Evolutionary conservation across 2,329 filamentous ascomycete species (phyloP), one percentile per base, ranked within the genome.

Genomic region (Botrytis byssoidea): DNA sequence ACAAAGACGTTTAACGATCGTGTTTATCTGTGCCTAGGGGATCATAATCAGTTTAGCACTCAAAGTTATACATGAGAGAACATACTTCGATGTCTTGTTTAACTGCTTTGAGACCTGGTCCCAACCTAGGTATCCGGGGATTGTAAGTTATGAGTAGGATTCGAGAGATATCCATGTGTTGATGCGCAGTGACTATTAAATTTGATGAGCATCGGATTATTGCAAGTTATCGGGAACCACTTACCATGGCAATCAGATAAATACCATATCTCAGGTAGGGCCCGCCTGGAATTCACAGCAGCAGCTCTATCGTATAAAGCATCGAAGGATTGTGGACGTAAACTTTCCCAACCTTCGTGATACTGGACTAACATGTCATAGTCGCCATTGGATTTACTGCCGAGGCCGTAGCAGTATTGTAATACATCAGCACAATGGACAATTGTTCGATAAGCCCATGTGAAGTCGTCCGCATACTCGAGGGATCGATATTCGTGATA

Each of bases 81-180:
- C 48, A 64, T 67, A 75, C 76, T 63, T 78, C 77, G 25, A 77
- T 75, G 40, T 63, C 46, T 51, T 55, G 55, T 7, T n/a, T 63
- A 20, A 75, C 76, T 64, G 44, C 61, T 51, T 72, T 61, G 35
- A 77, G 75, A 20, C 71, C 51, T 1, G 77, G 77, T 10, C 77
- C 77, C 4, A 79, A 32, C 14, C 77, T 61, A 2, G 77, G 77
- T 25, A 78, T 73, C 20, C 77, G 75, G 0, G 84, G 84, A 59
- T 85, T 81, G 63, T 85, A 83, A 8, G 83, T 82, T 2, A 79
- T 79, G 1, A 79, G 80, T 10, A 85, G 76, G 42, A 85, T 84
- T 18, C 80, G 78, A 0, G 83, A 78, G 18, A 85, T 79, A 69
- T 83, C 81, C 65, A 83, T 83, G 74, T 85, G 82, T 71, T 84